phyloP scores from a whole-genome alignment of 164 flowering plant species.

The Umbilicus rupestris region DNA sequence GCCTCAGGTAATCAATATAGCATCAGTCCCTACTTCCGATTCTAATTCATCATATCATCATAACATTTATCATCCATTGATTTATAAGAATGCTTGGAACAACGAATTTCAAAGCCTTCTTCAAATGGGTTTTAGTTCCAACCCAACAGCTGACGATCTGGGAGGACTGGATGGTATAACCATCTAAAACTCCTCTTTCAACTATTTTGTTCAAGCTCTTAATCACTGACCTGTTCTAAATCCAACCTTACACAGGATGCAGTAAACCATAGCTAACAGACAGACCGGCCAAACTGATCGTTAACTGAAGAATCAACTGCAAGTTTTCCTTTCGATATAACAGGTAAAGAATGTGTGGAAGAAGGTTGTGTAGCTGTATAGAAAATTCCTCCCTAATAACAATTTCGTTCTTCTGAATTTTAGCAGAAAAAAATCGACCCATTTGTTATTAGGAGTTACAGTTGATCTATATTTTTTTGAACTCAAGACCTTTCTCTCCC shows the following conservation, averaged over 20 bases:
- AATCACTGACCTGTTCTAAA: neutral
- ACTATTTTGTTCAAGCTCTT: neutral
- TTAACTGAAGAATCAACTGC: neutral
- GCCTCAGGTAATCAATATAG: slow-evolving; percentile 39
- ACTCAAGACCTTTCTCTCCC: too few species aligned
- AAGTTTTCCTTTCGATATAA: slow-evolving; percentile 2
- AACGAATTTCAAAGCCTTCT: slow-evolving; percentile 55
- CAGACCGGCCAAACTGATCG: neutral
- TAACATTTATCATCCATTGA: neutral
- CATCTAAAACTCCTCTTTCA: neutral
- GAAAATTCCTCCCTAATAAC: slow-evolving; percentile 49
- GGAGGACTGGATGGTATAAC: slow-evolving; percentile 54
- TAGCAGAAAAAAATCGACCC: slow-evolving; percentile 13
- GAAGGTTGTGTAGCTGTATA: slow-evolving; percentile 33
- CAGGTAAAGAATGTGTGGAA: neutral
- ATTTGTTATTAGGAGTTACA: neutral
- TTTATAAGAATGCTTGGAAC: slow-evolving; percentile 36
- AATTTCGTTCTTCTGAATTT: slow-evolving; percentile 16
- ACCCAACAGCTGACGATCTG: slow-evolving; percentile 34
- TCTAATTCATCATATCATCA: neutral
- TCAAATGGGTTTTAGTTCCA: slow-evolving; percentile 66
- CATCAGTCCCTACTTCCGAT: neutral
- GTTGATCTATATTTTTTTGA: slow-evolving; percentile 9
- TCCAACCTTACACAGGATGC: slow-evolving; percentile 28
- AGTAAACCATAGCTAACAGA: slow-evolving; percentile 20